Evolutionary conservation across 129 eudicot genomes (phyloP), one percentile per base, ranked within the genome.

Genomic region (Saposhnikovia divaricata): DNA sequence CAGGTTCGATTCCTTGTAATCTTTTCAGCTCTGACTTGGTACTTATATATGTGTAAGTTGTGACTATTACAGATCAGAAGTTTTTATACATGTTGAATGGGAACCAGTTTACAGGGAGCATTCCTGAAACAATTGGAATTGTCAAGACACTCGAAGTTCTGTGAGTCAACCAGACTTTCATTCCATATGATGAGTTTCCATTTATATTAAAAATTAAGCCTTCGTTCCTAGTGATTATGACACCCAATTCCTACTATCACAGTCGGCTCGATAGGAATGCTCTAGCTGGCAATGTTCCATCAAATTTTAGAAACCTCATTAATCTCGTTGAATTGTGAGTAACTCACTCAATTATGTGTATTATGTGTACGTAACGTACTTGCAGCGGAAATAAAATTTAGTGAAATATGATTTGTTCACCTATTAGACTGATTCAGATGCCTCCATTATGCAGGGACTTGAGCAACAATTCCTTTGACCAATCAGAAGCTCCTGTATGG

Each of bases 121-220:
- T 95, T 79, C 98, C 98, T 65, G 71, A 87, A 16, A 84, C 97
- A 74, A 39, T 95, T 75, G 94, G 92, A 79, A 68, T 68, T 18
- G 96, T 95, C 85, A 84, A 87, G 91, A 87, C 97, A 81, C 89
- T 95, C 42, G 98, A 95, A 86, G 97, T 89, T 89, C 94, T 92
- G 98, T 95, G 87, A 95, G 98, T 92, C 78, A 1, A 68, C 39
- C 13, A 47, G 39, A 57, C 74, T 57, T 37, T 27, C 34, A 19
- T 43, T 47, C 9, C 71, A 25, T 18, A 4, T 16, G 53, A 70
- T 78, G 44, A 44, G 63, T 48, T 65, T 42, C 38, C 28, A 46
- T 78, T 76, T 53, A 57, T 61, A 23, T 59, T 46, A 6, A 28
- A 1, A n/a, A 43, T 71, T 65, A 14, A 39, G 63, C 38, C 31